Conservation (phyloP, 225 moss, liverwort and hornwort species). For the Rhytidiadelphus loreus region DNA sequence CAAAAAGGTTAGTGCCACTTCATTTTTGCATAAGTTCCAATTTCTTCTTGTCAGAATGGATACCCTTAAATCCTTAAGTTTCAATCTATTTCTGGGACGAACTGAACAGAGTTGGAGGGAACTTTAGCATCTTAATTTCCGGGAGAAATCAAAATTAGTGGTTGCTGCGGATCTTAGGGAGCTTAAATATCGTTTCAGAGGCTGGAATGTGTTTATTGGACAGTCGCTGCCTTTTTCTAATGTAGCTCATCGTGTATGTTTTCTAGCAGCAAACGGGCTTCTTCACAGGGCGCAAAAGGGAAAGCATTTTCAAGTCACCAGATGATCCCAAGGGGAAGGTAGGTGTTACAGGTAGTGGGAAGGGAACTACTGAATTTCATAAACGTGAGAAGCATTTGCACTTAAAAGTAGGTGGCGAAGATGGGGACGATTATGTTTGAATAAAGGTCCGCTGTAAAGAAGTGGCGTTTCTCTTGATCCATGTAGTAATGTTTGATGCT, state of each 20-base stretch:
- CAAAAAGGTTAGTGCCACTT: conserved; percentile 53
- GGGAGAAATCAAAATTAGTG: not conserved
- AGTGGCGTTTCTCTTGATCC: not conserved
- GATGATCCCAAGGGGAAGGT: conserved; percentile 99
- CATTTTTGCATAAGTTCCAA: not conserved
- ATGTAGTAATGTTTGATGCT: not conserved
- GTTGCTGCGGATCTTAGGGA: not conserved
- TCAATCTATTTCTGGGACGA: not conserved
- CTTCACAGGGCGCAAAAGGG: conserved; percentile 95
- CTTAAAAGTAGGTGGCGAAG: conserved; percentile 87
- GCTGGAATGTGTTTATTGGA: not conserved
- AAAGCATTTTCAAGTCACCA: conserved; percentile 98
- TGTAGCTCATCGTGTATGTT: not conserved
- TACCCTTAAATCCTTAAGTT: not conserved
- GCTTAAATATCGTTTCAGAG: not conserved
- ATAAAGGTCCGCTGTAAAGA: conserved; percentile 10
- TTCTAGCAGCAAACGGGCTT: conserved; percentile 68
- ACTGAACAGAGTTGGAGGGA: not conserved
- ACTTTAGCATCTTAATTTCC: not conserved
- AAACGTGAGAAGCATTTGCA: conserved; percentile 99
- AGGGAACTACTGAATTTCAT: conserved; percentile 97
- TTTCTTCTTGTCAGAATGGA: not conserved
- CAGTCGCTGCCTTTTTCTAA: not conserved
- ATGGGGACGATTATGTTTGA: conserved; percentile 70
- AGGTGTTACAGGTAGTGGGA: conserved; percentile 98